phyloP scores from a whole-genome alignment of 2,329 filamentous ascomycete species.

The Curvularia lunata region DNA sequence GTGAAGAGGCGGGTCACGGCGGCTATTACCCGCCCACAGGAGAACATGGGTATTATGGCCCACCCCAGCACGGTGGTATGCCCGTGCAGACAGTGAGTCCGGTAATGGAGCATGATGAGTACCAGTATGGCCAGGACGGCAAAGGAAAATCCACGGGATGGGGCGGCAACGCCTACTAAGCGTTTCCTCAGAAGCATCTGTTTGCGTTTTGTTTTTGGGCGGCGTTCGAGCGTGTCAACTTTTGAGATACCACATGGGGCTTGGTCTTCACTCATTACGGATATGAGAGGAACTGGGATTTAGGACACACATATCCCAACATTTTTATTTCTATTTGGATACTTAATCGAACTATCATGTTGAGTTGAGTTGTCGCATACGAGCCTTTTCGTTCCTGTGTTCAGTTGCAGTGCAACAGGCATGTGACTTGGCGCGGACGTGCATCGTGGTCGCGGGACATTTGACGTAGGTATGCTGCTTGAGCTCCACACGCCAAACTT shows the following conservation, averaged over 20 bases:
- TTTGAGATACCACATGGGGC: constrained; percentile 26
- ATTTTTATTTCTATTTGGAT: not conserved
- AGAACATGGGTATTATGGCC: constrained; percentile 21
- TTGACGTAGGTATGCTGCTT: constrained; percentile 9
- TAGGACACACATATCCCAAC: not conserved
- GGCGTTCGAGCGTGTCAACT: constrained; percentile 29
- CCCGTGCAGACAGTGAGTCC: constrained; percentile 26
- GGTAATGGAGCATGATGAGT: constrained; percentile 31
- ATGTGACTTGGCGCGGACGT: constrained; percentile 8
- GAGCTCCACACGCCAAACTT: constrained; percentile 11
- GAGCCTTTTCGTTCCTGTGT: not conserved
- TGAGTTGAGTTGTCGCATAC: not conserved
- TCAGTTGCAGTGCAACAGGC: not conserved
- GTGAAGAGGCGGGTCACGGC: constrained; percentile 21
- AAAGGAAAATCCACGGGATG: constrained; percentile 21
- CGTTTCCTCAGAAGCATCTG: not conserved
- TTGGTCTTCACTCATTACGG: constrained; percentile 23
- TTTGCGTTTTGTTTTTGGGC: constrained; percentile 3
- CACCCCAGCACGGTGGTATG: constrained; percentile 15
- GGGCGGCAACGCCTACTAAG: constrained; percentile 22
- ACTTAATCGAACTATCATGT: constrained; percentile 1
- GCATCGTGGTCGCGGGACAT: constrained; percentile 1
- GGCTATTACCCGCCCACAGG: constrained; percentile 17
- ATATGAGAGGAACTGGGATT: constrained; percentile 1
- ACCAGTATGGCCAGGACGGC: constrained; percentile 27